Evolutionary conservation across 2,329 filamentous ascomycete genomes (phyloP).

Genomic region (Lecanoromycetidae sp.): DNA sequence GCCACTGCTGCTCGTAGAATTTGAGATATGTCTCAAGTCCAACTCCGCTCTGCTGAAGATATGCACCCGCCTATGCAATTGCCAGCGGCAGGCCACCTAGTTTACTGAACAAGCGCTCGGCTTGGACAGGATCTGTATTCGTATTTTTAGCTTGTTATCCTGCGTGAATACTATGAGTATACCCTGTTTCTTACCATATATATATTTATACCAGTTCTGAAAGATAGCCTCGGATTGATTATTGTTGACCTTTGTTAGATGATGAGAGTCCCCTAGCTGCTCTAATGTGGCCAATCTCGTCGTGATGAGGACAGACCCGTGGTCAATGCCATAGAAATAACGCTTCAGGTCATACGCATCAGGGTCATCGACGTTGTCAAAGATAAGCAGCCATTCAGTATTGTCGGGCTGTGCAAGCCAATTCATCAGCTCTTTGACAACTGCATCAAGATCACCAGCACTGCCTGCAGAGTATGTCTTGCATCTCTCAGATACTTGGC

Average conservation of each 20-base stretch:
- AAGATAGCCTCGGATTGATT: background rate
- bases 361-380: slow-evolving; percentile 23
- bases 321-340: slow-evolving; percentile 25
- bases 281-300: slow-evolving; percentile 26
- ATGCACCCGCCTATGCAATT: slow-evolving; percentile 13
- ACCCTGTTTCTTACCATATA: too few species aligned
- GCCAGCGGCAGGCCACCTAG: slow-evolving; percentile 5
- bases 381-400: slow-evolving; percentile 23
- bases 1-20: background rate
- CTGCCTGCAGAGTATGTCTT: too few species aligned
- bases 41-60: background rate
- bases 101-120: background rate
- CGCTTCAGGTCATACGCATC: slow-evolving; percentile 22
- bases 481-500: background rate
- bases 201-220: background rate
- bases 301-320: slow-evolving; percentile 34
- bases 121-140: background rate
- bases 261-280: slow-evolving; percentile 22
- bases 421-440: slow-evolving; percentile 16
- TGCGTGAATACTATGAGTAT: too few species aligned
- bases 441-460: background rate
- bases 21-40: slow-evolving; percentile 4
- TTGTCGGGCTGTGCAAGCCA: slow-evolving; percentile 13
- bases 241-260: slow-evolving; percentile 24
- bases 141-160: background rate